phyloP scores from a whole-genome alignment of 805 yeast species.

The Wickerhamomyces silvicola region DNA sequence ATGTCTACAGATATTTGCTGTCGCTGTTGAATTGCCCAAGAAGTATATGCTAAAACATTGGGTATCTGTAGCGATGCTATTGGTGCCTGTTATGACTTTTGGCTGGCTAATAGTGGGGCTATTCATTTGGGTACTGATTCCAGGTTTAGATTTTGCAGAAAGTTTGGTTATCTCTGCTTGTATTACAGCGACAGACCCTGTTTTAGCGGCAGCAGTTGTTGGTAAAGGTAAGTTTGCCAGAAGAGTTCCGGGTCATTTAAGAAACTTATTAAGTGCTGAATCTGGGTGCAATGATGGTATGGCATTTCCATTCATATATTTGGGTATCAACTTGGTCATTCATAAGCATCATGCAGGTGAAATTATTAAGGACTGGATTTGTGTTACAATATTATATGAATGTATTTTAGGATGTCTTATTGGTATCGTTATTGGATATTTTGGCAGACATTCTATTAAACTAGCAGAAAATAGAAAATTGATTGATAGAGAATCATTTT shows the following conservation, averaged over 20 bases:
- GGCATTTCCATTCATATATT: constrained; percentile 86
- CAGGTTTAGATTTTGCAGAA: constrained; percentile 63
- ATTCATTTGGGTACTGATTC: constrained; percentile 73
- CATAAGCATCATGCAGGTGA: constrained; percentile 58
- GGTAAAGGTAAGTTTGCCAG: constrained; percentile 90
- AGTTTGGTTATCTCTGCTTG: constrained; percentile 77
- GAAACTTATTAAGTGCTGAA: constrained; percentile 77
- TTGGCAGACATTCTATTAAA: constrained; percentile 62
- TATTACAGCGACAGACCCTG: constrained; percentile 93
- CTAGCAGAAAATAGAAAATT: constrained; percentile 63
- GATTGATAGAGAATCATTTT: constrained; percentile 83
- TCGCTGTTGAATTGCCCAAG: constrained; percentile 88
- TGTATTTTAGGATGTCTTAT: constrained; percentile 73
- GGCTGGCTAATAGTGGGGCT: constrained; percentile 86
- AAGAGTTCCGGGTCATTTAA: constrained; percentile 88
- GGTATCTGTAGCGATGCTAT: constrained; percentile 64
- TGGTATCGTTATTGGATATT: constrained; percentile 68
- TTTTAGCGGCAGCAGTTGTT: constrained; percentile 90
- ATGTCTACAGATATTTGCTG: constrained; percentile 87
- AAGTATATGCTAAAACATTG: constrained; percentile 84
- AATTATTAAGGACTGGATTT: constrained; percentile 76
- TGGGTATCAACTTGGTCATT: constrained; percentile 63
- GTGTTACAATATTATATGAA: constrained; percentile 71
- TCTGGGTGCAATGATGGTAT: constrained; percentile 92
- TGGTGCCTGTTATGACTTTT: constrained; percentile 82